Percentiles rank a stretch among this genome's conserved stretches.
These are phyloP conservation scores for Coemansia sp. DNA, from an alignment of 192 early-diverging fungal species.

Conservation along the genomic window DNA sequence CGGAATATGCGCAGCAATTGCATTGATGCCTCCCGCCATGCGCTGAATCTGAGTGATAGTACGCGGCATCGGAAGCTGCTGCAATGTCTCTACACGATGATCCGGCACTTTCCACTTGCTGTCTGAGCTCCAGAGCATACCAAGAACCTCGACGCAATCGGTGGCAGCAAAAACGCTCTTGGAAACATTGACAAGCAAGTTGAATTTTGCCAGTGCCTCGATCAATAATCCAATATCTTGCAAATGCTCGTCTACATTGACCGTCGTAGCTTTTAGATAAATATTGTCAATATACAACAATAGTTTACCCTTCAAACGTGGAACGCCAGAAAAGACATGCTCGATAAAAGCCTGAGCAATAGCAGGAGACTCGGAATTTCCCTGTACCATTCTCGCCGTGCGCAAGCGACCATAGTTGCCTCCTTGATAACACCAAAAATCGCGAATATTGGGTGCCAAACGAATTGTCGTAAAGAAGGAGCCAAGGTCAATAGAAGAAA, in stretches of 20 bases:
- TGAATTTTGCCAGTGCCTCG: not conserved
- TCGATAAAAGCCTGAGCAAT: conserved; percentile 19
- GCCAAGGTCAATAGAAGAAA: conserved; percentile 11
- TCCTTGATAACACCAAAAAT: conserved; percentile 17
- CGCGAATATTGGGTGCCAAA: not conserved
- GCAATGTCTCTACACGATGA: conserved; percentile 19
- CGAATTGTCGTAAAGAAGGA: conserved; percentile 11
- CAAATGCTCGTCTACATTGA: conserved; percentile 7
- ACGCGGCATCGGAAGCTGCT: conserved; percentile 14
- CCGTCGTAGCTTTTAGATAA: conserved; percentile 18
- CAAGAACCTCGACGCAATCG: conserved; percentile 3
- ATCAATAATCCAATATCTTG: conserved; percentile 7
- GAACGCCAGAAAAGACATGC: conserved; percentile 3
- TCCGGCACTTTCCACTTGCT: conserved; percentile 13
- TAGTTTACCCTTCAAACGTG: conserved; percentile 2
- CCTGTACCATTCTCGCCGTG: conserved; percentile 21
- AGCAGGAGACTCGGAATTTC: conserved; percentile 18
- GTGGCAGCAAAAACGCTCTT: conserved; percentile 2
- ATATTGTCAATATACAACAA: conserved; percentile 44
- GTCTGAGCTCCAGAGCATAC: not conserved
- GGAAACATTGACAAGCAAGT: conserved; percentile 16
- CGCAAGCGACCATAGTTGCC: not conserved
- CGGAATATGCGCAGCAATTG: conserved; percentile 15
- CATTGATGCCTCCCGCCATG: conserved; percentile 21
- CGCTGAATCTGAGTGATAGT: not conserved